A percentile compares a stretch with the other conserved stretches of the same genome.
phyloP scores from a whole-genome alignment of 2,329 filamentous ascomycete genomes.

The Monosporascus sp. region DNA sequence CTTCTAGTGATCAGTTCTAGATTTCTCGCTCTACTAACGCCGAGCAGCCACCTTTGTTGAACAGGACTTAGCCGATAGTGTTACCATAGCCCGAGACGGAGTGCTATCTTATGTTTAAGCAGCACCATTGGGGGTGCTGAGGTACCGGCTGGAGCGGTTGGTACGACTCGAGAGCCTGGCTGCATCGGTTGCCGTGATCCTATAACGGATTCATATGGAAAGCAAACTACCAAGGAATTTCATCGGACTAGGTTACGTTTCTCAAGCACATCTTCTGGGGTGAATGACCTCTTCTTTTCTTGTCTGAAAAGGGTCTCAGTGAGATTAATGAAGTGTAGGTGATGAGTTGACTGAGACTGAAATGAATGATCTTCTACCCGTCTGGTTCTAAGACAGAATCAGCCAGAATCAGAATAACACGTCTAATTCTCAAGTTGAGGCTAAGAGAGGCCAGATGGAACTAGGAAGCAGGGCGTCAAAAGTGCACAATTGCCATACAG shows the following conservation, averaged over 20 bases:
- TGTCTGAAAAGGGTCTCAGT: not conserved
- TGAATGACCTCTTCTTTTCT: not conserved
- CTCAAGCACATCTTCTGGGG: too few species aligned
- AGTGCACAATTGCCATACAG: not conserved
- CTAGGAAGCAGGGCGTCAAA: not conserved
- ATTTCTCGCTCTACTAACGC: too few species aligned
- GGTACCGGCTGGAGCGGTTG: not conserved
- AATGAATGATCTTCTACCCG: not conserved
- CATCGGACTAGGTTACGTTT: not conserved
- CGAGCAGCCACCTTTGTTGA: not conserved
- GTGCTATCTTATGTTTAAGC: not conserved
- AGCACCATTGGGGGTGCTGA: not conserved
- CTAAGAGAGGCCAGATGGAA: not conserved
- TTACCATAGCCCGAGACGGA: not conserved
- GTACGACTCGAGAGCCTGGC: not conserved
- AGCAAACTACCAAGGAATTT: conserved; percentile 8
- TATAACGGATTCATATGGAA: not conserved
- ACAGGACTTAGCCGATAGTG: not conserved
- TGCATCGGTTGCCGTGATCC: not conserved
- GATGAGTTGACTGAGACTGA: not conserved
- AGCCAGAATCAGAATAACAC: not conserved
- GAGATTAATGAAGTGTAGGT: not conserved
- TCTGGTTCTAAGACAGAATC: not conserved
- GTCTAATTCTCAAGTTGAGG: not conserved
- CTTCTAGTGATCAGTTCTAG: not conserved